Evolutionary conservation across 176 grass and related monocot species (phyloP), one percentile per base, ranked within the genome.

Genomic region (Chloris gayana): DNA sequence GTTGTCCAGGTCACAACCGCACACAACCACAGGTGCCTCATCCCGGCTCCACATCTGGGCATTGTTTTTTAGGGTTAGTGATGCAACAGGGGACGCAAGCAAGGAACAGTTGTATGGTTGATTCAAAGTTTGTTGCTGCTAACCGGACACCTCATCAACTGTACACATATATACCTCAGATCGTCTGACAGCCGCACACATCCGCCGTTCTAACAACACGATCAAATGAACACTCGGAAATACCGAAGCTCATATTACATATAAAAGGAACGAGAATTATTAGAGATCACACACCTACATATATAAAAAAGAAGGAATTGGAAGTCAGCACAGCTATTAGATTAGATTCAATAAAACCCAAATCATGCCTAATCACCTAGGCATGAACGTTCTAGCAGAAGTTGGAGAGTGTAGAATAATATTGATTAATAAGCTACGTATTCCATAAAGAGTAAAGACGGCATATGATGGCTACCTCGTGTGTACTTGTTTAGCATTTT

Each of bases 81-180:
- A 87, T 70, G 72, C 72, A 79, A 59, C 73, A 3, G 37, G 69
- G 58, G 30, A 6, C 66, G 3, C 29, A n/a, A 18, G 75, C 42
- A 66, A 31, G 34, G 25, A 65, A 72, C 75, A 73, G 53, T 27
- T 77, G 41, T 59, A 67, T 39, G 65, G 18, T 44, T 27, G 70
- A 76, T 81, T 70, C 65, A 82, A 68, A 65, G 82, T 84, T 82
- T 50, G 78, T 58, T 85, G 82, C 29, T 79, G 69, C 75, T 69
- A 69, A 60, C 69, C 14, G 51, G 81, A 82, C 83, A 85, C 87
- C 70, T 84, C 87, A 81, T 58, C 41, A 7, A 74, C 72, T 33
- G 51, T 50, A 85, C 24, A 18, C 56, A 54, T 26, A 63, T 30
- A 19, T 45, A 37, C 24, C 68, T 46, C 49, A 10, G 25, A 64